Conservation (phyloP, 306 rosid species). For the Biancaea sappan region DNA sequence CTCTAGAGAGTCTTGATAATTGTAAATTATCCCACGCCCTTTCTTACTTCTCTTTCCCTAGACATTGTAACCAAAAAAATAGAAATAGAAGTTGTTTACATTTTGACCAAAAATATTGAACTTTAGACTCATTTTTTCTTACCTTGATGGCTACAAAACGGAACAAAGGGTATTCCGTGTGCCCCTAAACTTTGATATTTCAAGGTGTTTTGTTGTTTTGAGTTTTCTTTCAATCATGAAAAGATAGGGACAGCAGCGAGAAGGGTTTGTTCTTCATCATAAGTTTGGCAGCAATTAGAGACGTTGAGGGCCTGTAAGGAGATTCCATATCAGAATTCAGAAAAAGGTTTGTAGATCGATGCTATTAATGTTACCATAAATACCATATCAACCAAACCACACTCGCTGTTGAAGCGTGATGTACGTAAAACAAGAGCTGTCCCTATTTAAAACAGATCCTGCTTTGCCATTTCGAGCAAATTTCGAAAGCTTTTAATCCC, state of each 20-base stretch:
- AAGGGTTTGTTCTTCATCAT: neutral
- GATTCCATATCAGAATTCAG: neutral
- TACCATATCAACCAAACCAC: neutral
- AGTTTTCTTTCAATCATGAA: no score
- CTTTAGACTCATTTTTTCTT: neutral
- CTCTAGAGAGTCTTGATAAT: no score
- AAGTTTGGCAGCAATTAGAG: neutral
- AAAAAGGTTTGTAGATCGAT: neutral
- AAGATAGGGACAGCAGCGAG: no score
- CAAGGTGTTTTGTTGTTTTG: no score
- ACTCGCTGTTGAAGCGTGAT: neutral
- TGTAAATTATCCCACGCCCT: no score
- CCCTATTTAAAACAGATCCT: neutral
- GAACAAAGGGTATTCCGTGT: neutral
- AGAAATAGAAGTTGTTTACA: no score
- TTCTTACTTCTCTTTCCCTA: no score
- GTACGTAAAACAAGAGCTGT: neutral
- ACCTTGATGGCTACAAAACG: neutral
- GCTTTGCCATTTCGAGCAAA: conserved; percentile 1
- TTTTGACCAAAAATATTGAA: neutral
- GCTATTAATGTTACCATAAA: neutral
- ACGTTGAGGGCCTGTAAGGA: neutral
- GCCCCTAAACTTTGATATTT: neutral
- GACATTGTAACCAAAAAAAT: no score
- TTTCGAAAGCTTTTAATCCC: conserved; percentile 13